Evolutionary conservation across 306 rosid genomes (phyloP).

Genomic region (Lathyrus sativus): DNA sequence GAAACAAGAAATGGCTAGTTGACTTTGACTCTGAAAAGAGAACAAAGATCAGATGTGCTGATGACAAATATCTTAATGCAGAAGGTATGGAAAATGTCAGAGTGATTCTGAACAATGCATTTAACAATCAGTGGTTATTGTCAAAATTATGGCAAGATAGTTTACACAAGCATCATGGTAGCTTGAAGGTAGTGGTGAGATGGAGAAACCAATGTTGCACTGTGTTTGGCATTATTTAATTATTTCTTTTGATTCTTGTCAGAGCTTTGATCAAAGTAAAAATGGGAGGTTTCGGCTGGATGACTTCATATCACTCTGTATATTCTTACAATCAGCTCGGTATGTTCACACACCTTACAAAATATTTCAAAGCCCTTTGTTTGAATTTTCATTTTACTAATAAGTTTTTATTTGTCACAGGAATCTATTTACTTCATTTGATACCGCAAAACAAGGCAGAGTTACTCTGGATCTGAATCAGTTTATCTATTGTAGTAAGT

Average conservation of each 20-base stretch:
- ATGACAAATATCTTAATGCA: too few species aligned
- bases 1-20: too few species aligned
- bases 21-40: too few species aligned
- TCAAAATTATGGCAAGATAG: background rate
- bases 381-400: conserved; percentile 16
- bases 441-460: conserved; percentile 86
- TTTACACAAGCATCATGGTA: background rate
- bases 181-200: conserved; percentile 25
- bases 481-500: conserved; percentile 90
- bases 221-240: conserved; percentile 17
- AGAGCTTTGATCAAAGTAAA: conserved; percentile 92
- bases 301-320: conserved; percentile 83
- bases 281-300: conserved; percentile 75
- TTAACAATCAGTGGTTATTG: background rate
- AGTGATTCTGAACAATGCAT: too few species aligned
- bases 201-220: conserved; percentile 15
- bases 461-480: conserved; percentile 92
- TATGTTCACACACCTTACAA: conserved; percentile 36
- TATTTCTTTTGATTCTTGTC: conserved; percentile 46
- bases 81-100: too few species aligned
- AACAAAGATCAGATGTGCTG: too few species aligned
- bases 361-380: conserved; percentile 7
- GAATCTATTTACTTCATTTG: conserved; percentile 86
- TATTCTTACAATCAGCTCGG: conserved; percentile 83
- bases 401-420: conserved; percentile 50